A percentile compares a stretch with the other conserved stretches of the same genome.
Evolutionary conservation across 768 basidiomycete genomes (phyloP).

Genomic region (Galerina marginata): DNA sequence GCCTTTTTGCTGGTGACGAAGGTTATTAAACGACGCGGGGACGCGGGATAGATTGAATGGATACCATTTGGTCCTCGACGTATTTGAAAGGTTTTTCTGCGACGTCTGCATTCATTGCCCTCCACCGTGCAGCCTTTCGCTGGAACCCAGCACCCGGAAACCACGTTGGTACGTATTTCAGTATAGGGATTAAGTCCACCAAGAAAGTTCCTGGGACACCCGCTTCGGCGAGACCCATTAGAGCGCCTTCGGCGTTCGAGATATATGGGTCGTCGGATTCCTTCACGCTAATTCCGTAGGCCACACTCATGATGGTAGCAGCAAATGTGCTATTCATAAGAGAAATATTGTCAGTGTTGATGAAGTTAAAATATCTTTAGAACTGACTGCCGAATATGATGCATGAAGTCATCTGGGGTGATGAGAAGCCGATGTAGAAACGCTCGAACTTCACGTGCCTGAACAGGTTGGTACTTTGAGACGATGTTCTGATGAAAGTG

Average conservation of each 20-base stretch:
- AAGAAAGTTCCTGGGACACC: constrained; percentile 31
- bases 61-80: constrained; percentile 25
- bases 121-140: constrained; percentile 26
- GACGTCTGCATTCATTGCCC: constrained; percentile 16
- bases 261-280: constrained; percentile 41
- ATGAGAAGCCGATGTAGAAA: constrained; percentile 41
- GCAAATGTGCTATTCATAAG: constrained; percentile 44
- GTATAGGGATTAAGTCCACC: constrained; percentile 27
- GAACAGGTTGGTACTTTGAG: constrained; percentile 48
- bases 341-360: constrained; percentile 1
- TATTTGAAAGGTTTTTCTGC: constrained; percentile 23
- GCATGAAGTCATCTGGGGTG: constrained; percentile 21
- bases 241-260: constrained; percentile 31
- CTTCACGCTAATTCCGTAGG: constrained; percentile 35
- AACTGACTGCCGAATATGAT: constrained; percentile 26
- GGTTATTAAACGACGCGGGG: neutral
- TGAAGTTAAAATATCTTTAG: neutral
- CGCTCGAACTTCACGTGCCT: constrained; percentile 46
- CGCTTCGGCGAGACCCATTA: constrained; percentile 29
- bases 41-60: neutral
- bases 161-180: constrained; percentile 45
- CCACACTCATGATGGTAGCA: constrained; percentile 45
- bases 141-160: constrained; percentile 45
- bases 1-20: constrained; percentile 16
- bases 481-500: constrained; percentile 49